These are phyloP conservation scores for Fusarium continuum DNA, from an alignment of 2,329 filamentous ascomycete species.

Conservation along the genomic window DNA sequence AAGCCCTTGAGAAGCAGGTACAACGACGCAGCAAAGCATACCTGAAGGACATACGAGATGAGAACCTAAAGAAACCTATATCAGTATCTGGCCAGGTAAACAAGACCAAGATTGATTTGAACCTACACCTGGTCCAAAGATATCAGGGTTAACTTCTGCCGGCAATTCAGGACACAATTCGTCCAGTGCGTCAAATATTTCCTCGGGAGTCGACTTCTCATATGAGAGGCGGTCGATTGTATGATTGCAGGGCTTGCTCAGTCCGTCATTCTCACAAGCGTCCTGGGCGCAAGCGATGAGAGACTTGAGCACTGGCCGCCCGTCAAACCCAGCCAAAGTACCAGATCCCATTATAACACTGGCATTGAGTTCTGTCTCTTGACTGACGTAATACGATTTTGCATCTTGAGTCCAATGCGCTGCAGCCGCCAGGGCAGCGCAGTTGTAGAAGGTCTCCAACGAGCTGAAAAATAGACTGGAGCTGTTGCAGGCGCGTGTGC, in stretches of 20 bases:
- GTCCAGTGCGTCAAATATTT: slow-evolving; percentile 49
- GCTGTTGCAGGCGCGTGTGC: slow-evolving; percentile 47
- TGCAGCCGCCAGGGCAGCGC: slow-evolving; percentile 49
- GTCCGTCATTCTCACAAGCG: slow-evolving; percentile 48
- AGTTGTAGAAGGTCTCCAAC: slow-evolving; percentile 53
- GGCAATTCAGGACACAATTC: slow-evolving; percentile 49
- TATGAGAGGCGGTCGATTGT: slow-evolving; percentile 42
- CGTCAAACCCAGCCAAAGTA: slow-evolving; percentile 46
- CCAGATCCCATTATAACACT: slow-evolving; percentile 49
- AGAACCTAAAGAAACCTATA: slow-evolving; percentile 44
- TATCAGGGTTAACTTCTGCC: slow-evolving; percentile 52
- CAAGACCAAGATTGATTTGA: neutral
- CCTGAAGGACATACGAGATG: slow-evolving; percentile 52
- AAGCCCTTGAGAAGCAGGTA: slow-evolving; percentile 50
- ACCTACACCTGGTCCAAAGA: slow-evolving; percentile 52
- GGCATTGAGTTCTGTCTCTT: slow-evolving; percentile 50
- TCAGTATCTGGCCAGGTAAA: slow-evolving; percentile 10
- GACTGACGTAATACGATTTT: slow-evolving; percentile 43
- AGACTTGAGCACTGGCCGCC: slow-evolving; percentile 43
- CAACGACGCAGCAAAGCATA: slow-evolving; percentile 48
- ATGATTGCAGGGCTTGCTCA: slow-evolving; percentile 46
- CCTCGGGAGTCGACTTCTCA: slow-evolving; percentile 39
- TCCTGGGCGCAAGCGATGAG: slow-evolving; percentile 50
- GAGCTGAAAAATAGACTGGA: slow-evolving; percentile 47
- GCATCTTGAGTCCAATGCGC: slow-evolving; percentile 48